Evolutionary conservation across 176 grass and related monocot genomes (phyloP).

Genomic region (Avena insularis): DNA sequence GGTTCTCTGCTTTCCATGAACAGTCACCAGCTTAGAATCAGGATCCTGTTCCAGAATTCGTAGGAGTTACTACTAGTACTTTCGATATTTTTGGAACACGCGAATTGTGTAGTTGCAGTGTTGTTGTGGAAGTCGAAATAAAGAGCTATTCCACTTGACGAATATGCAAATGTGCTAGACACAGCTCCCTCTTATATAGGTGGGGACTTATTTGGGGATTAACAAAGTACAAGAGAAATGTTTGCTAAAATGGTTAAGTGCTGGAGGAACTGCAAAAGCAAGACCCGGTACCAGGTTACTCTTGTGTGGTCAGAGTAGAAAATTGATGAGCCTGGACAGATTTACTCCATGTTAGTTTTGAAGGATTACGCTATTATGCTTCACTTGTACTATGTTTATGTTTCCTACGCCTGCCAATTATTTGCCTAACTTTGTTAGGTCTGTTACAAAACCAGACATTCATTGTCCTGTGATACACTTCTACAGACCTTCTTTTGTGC

Average conservation of each 20-base stretch:
- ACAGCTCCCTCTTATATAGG: neutral
- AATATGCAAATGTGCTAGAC: neutral
- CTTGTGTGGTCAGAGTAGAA: neutral
- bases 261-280: neutral
- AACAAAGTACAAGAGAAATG: neutral
- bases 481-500: neutral
- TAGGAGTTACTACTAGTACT: neutral
- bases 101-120: neutral
- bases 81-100: neutral
- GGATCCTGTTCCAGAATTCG: neutral
- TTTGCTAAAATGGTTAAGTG: neutral
- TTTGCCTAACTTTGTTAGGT: neutral
- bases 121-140: constrained; percentile 3
- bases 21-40: neutral
- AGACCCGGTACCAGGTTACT: neutral
- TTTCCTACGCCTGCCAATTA: neutral
- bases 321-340: neutral
- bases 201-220: neutral
- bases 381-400: neutral
- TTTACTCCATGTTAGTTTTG: neutral
- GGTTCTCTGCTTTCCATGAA: neutral
- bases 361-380: neutral
- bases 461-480: neutral
- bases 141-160: neutral
- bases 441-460: neutral